A percentile compares a stretch with the other conserved stretches of the same genome.
These are phyloP conservation scores for Leptographium procerum DNA, from an alignment of 2,329 filamentous ascomycete genomes.

Conservation along the genomic window DNA sequence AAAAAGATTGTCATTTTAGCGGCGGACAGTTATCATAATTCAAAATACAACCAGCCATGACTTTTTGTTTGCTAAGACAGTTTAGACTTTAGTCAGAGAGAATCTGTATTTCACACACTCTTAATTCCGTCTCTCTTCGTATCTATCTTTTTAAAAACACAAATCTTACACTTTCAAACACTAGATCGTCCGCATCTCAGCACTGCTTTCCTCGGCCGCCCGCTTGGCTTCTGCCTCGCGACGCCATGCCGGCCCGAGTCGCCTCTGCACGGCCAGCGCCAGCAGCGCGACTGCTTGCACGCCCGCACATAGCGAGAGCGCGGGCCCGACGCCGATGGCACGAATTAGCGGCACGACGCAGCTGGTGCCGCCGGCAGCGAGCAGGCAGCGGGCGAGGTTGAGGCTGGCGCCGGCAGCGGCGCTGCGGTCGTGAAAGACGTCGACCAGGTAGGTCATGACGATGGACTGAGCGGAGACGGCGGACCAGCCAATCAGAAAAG, in stretches of 20 bases:
- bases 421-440: conserved; percentile 41
- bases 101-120: too few relatives aligned
- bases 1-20: too few relatives aligned
- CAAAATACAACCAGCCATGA: too few relatives aligned
- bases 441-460: conserved; percentile 50
- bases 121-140: too few relatives aligned
- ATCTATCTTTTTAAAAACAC: too few relatives aligned
- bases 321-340: conserved; percentile 47
- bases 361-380: conserved; percentile 47
- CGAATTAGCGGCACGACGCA: conserved; percentile 47
- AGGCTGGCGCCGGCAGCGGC: conserved; percentile 53
- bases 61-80: too few relatives aligned
- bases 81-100: too few relatives aligned
- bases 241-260: conserved; percentile 38
- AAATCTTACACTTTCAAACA: too few relatives aligned
- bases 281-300: conserved; percentile 37
- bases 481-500: conserved; percentile 45
- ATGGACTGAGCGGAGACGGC: conserved; percentile 52
- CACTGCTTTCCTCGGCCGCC: neutral
- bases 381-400: conserved; percentile 50
- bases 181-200: neutral
- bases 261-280: conserved; percentile 34
- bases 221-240: conserved; percentile 1
- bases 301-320: conserved; percentile 44
- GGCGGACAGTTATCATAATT: too few relatives aligned